Evolutionary conservation across 805 yeast genomes (phyloP).

Genomic region (Starmerella gropengiesseri): DNA sequence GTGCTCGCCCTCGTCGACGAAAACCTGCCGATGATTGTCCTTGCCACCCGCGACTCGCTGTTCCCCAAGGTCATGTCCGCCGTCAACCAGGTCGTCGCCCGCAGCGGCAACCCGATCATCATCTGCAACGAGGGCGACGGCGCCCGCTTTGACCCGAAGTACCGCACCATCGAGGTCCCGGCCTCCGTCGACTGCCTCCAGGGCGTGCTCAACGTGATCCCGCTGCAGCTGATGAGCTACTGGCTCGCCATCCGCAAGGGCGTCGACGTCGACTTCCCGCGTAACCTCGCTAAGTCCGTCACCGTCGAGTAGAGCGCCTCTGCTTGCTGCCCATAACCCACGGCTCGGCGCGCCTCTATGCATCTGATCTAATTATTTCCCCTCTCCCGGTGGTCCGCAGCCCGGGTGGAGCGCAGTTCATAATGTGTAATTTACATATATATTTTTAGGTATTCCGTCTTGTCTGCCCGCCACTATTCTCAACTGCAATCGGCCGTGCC

Average conservation of each 20-base stretch:
- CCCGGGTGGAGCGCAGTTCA: no score
- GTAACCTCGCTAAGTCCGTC: constrained; percentile 96
- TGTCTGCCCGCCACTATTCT: no score
- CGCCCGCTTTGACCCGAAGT: constrained; percentile 30
- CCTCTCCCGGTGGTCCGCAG: no score
- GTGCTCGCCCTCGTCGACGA: constrained; percentile 94
- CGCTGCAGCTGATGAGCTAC: constrained; percentile 90
- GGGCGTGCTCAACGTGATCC: constrained; percentile 88
- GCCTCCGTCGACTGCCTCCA: constrained; percentile 94
- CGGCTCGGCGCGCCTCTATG: no score
- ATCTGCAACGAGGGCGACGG: constrained; percentile 77
- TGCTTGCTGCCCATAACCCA: no score
- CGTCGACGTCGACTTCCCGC: constrained; percentile 95
- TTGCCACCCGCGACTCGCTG: constrained; percentile 91
- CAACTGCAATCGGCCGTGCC: no score
- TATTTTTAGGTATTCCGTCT: no score
- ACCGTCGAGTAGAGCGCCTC: constrained; percentile 80
- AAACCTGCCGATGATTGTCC: constrained; percentile 82
- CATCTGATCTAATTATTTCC: no score
- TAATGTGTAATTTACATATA: no score
- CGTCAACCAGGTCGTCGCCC: constrained; percentile 90
- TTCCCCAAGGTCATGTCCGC: constrained; percentile 95
- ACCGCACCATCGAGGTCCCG: constrained; percentile 71
- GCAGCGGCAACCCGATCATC: constrained; percentile 93
- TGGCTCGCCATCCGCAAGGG: constrained; percentile 95